Evolutionary conservation across 139 green algal genomes (phyloP).

Genomic region (Chlorella vulgaris): DNA sequence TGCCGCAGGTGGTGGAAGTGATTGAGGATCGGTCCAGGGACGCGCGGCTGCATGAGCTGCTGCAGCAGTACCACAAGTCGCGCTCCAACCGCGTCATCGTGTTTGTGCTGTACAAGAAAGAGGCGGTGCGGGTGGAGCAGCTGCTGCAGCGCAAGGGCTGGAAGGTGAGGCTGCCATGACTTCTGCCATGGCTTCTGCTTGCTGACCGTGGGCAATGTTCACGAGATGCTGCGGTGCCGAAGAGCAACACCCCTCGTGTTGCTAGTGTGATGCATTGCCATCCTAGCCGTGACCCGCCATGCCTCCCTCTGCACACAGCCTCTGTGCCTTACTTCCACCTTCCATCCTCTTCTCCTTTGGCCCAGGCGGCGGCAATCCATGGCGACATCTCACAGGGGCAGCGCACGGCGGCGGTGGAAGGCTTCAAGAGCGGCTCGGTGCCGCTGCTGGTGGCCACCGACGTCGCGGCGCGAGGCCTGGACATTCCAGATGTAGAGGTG

Average conservation of each 20-base stretch:
- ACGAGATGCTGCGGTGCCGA: too few species aligned
- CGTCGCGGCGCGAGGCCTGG: conserved; percentile 72
- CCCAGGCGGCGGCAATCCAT: conserved; percentile 75
- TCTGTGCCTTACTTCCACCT: neutral
- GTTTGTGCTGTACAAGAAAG: conserved; percentile 99
- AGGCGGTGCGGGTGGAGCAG: conserved; percentile 84
- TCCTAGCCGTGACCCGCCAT: too few species aligned
- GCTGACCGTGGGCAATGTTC: too few species aligned
- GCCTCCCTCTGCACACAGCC: neutral
- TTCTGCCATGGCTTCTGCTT: neutral
- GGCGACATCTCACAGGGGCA: conserved; percentile 89
- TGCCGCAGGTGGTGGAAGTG: conserved; percentile 90
- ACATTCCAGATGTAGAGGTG: conserved; percentile 74
- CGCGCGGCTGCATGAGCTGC: conserved; percentile 72
- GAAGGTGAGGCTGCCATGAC: conserved; percentile 51
- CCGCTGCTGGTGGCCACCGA: conserved; percentile 78
- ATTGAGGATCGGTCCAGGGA: conserved; percentile 80
- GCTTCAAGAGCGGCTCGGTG: conserved; percentile 77
- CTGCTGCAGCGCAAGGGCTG: conserved; percentile 75
- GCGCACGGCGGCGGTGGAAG: conserved; percentile 77
- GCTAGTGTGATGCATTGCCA: too few species aligned
- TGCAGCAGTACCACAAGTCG: conserved; percentile 79
- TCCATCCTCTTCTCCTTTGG: neutral
- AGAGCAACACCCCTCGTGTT: too few species aligned
- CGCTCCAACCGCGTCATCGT: conserved; percentile 89